phyloP scores from a whole-genome alignment of 129 eudicot species.

The Chrysanthemum lavandulifolium region DNA sequence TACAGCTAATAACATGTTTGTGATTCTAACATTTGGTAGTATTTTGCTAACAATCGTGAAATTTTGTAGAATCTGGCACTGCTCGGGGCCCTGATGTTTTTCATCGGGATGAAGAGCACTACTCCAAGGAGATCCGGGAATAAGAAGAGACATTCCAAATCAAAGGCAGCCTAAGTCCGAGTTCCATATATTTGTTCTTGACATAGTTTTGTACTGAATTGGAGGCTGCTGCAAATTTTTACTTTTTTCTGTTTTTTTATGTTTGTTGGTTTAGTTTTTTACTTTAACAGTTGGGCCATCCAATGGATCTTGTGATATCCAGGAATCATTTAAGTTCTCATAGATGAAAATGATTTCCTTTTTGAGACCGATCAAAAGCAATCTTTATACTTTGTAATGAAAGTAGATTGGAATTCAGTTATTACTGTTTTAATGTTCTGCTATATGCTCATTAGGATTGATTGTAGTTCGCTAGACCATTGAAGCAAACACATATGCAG shows the following conservation, averaged over 20 bases:
- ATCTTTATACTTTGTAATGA: too few relatives aligned
- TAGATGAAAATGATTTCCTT: not conserved
- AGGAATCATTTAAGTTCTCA: not conserved
- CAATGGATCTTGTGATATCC: not conserved
- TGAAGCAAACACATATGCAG: too few relatives aligned
- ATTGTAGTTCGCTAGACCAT: not conserved
- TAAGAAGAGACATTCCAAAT: slow-evolving; percentile 68
- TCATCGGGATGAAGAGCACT: slow-evolving; percentile 68
- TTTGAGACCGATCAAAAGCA: not conserved
- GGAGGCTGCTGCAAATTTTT: not conserved
- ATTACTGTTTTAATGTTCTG: too few relatives aligned
- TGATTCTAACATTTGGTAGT: not conserved
- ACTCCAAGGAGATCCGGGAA: slow-evolving; percentile 48
- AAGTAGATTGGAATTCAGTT: too few relatives aligned
- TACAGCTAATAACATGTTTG: not conserved
- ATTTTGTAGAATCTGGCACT: slow-evolving; percentile 53
- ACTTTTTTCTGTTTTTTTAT: not conserved
- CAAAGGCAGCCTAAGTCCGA: slow-evolving; percentile 46
- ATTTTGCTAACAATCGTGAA: not conserved
- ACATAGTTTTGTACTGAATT: slow-evolving; percentile 17
- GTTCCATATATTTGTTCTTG: not conserved
- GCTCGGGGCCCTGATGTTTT: slow-evolving; percentile 60
- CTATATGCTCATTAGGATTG: not conserved
- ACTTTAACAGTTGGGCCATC: slow-evolving; percentile 13
- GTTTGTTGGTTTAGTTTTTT: not conserved